Conservation (phyloP, 306 rosid species). For the Cicer judaicum region DNA sequence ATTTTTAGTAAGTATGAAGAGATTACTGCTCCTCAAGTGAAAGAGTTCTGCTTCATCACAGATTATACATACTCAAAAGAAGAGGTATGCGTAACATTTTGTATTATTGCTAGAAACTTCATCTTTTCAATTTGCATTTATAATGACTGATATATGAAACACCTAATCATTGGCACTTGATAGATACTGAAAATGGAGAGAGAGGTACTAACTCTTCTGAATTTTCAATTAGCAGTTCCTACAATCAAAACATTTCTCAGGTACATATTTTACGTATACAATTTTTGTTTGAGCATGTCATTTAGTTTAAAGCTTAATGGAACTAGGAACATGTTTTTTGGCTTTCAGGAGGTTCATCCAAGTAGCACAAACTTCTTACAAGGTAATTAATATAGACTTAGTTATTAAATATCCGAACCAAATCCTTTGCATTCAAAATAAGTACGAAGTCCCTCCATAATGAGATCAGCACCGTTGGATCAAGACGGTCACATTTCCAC, state of each 20-base stretch:
- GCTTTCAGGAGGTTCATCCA: constrained; percentile 79
- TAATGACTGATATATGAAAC: constrained; percentile 27
- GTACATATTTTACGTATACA: constrained; percentile 44
- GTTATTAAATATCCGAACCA: neutral
- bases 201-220: constrained; percentile 66
- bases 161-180: constrained; percentile 35
- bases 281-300: constrained; percentile 13
- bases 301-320: constrained; percentile 1
- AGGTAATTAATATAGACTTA: constrained; percentile 55
- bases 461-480: neutral
- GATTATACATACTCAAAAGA: constrained; percentile 77
- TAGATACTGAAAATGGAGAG: constrained; percentile 84
- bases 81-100: constrained; percentile 61
- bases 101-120: constrained; percentile 31
- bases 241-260: constrained; percentile 88
- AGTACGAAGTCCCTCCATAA: neutral
- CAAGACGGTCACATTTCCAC: neutral
- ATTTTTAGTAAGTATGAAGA: constrained; percentile 82
- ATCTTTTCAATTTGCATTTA: constrained; percentile 6
- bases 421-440: neutral
- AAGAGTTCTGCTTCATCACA: constrained; percentile 86
- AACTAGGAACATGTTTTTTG: constrained; percentile 29
- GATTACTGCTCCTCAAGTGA: constrained; percentile 77
- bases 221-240: constrained; percentile 80
- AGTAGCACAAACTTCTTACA: constrained; percentile 72